phyloP scores from a whole-genome alignment of 2,329 filamentous ascomycete genomes.

The Diaporthe sp. region DNA sequence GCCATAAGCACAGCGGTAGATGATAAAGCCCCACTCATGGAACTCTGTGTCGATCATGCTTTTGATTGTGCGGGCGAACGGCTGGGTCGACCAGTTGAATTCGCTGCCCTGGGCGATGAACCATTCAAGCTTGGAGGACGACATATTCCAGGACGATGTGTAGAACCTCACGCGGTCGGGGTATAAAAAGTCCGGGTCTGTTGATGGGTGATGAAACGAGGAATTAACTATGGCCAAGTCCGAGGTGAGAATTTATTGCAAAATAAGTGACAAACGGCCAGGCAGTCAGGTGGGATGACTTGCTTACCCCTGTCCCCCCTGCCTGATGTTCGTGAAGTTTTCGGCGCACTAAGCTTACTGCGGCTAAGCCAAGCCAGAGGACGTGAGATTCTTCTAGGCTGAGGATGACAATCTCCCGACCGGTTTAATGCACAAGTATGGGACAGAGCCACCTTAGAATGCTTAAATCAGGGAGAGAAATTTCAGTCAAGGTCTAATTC shows the following conservation, averaged over 20 bases:
- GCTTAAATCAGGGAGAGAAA: background rate
- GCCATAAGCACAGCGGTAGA: constrained; percentile 3
- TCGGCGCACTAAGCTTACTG: background rate
- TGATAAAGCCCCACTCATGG: constrained; percentile 1
- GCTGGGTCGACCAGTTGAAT: background rate
- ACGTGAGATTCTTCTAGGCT: background rate
- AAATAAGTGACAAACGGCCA: background rate
- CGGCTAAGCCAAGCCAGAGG: background rate
- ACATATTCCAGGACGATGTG: background rate
- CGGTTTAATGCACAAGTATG: background rate
- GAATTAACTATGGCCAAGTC: background rate
- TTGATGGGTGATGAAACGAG: background rate
- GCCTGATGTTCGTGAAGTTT: background rate
- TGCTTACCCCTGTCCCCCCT: background rate
- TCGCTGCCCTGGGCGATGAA: background rate
- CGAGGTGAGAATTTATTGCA: background rate
- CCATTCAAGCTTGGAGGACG: constrained; percentile 7
- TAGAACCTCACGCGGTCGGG: background rate
- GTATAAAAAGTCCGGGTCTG: background rate
- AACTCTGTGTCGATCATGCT: constrained; percentile 3
- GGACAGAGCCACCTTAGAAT: background rate
- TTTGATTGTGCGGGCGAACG: background rate
- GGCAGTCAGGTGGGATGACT: background rate
- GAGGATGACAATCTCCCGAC: background rate
- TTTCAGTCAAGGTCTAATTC: background rate